Percentiles rank a stretch among this genome's conserved stretches.
Evolutionary conservation across 2,329 filamentous ascomycete species (phyloP).

Genomic region (Triangularia setosa): DNA sequence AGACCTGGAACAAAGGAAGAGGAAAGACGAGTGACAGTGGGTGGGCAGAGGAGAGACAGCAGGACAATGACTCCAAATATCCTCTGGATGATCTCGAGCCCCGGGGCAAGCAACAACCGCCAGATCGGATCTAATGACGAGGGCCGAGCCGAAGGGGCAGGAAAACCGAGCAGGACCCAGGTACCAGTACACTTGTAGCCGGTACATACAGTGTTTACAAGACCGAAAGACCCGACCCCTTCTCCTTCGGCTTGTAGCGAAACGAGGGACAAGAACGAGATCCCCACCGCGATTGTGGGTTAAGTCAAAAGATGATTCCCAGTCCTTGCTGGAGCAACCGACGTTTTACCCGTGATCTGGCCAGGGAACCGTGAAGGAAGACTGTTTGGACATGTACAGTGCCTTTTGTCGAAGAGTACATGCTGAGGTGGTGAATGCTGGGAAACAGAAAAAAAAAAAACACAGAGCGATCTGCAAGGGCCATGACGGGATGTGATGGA

Average conservation of each 20-base stretch:
- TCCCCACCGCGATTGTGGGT: conserved; percentile 10
- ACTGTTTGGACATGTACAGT: background rate
- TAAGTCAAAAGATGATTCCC: conserved; percentile 1
- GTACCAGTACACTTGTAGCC: background rate
- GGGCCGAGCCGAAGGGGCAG: conserved; percentile 19
- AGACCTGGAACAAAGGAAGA: conserved; percentile 8
- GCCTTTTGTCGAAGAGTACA: background rate
- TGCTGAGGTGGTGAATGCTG: no score
- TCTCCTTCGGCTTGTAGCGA: conserved; percentile 8
- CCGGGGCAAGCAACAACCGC: background rate
- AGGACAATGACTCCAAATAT: conserved; percentile 13
- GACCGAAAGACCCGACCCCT: conserved; percentile 2
- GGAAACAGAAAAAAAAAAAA: background rate
- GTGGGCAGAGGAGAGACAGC: background rate
- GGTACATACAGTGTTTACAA: background rate
- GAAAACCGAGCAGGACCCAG: background rate
- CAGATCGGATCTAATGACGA: conserved; percentile 5
- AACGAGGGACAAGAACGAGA: conserved; percentile 3
- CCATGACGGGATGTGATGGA: conserved; percentile 22
- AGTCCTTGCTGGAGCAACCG: background rate
- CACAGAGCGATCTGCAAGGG: conserved; percentile 10
- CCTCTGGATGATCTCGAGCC: conserved; percentile 8
- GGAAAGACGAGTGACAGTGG: background rate
- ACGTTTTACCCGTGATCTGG: background rate
- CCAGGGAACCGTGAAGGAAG: background rate